These are phyloP conservation scores for Sarcodon sp. DNA, from an alignment of 768 basidiomycete species.

Conservation along the genomic window DNA sequence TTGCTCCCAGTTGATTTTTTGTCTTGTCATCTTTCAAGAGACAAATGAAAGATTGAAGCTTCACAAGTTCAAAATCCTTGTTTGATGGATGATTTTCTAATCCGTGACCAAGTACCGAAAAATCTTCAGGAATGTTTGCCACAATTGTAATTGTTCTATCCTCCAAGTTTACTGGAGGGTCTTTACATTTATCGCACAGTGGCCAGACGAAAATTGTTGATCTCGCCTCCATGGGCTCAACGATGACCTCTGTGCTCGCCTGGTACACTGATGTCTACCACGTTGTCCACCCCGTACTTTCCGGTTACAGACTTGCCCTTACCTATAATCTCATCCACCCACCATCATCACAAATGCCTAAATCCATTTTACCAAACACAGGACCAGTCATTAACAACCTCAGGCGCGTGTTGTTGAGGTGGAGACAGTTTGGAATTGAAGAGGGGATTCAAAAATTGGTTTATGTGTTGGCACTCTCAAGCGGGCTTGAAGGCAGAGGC, in stretches of 20 bases:
- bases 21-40: too few relatives aligned
- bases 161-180: constrained; percentile 31
- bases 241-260: constrained; percentile 24
- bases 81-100: not conserved
- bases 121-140: constrained; percentile 36
- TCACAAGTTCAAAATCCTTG: too few relatives aligned
- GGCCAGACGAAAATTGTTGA: constrained; percentile 21
- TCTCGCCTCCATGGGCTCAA: constrained; percentile 16
- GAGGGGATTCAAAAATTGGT: constrained; percentile 8
- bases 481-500: constrained; percentile 14
- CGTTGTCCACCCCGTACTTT: constrained; percentile 33
- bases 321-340: constrained; percentile 38
- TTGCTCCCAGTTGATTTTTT: too few relatives aligned
- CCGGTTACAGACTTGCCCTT: constrained; percentile 36
- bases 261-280: constrained; percentile 44
- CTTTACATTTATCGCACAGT: constrained; percentile 29
- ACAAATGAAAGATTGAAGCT: too few relatives aligned
- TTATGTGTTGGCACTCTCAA: constrained; percentile 21
- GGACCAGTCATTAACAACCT: constrained; percentile 11
- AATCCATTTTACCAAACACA: constrained; percentile 18
- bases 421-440: constrained; percentile 17
- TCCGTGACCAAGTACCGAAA: constrained; percentile 24
- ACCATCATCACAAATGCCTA: constrained; percentile 4
- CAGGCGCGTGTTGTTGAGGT: constrained; percentile 21
- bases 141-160: constrained; percentile 35